Percentiles rank a stretch among this genome's conserved stretches.
Conservation (phyloP, 352 stramenopile species). For the Globisporangium abappressorium region DNA sequence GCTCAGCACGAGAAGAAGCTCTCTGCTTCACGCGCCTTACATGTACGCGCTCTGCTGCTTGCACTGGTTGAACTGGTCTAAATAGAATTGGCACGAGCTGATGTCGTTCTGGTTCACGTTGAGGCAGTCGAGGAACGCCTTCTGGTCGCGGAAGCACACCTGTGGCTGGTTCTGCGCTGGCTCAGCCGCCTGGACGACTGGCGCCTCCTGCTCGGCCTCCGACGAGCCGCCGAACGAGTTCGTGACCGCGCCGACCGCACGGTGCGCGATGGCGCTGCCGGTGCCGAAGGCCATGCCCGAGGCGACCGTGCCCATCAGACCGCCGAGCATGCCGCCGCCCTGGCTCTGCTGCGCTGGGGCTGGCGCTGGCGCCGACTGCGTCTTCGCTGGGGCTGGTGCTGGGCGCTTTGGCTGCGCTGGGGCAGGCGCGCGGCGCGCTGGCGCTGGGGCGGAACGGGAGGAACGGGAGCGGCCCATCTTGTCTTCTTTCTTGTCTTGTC, state of each 20-base stretch:
- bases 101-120: conserved; percentile 88
- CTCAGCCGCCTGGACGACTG: conserved; percentile 33
- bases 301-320: conserved; percentile 94
- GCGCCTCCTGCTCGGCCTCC: conserved; percentile 20
- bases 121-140: conserved; percentile 82
- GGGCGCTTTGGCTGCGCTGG: conserved; percentile 25
- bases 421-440: conserved; percentile 39
- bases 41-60: conserved; percentile 72
- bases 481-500: conserved; percentile 15
- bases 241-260: conserved; percentile 78
- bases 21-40: conserved; percentile 27
- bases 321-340: conserved; percentile 90
- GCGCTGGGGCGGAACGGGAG: conserved; percentile 46
- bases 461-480: conserved; percentile 70
- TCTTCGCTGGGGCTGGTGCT: conserved; percentile 49
- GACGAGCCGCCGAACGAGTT: conserved; percentile 63
- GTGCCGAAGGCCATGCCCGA: conserved; percentile 98
- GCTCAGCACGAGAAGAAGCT: conserved; percentile 1
- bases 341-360: conserved; percentile 42
- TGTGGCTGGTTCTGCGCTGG: conserved; percentile 35
- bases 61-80: conserved; percentile 88
- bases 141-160: conserved; percentile 72
- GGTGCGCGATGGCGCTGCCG: conserved; percentile 94
- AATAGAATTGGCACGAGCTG: conserved; percentile 85
- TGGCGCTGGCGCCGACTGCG: conserved; percentile 48